Percentiles rank a stretch among this genome's conserved stretches.
Evolutionary conservation across 495 filamentous ascomycete genomes (phyloP).

Genomic region (Jackrogersella multiformis): DNA sequence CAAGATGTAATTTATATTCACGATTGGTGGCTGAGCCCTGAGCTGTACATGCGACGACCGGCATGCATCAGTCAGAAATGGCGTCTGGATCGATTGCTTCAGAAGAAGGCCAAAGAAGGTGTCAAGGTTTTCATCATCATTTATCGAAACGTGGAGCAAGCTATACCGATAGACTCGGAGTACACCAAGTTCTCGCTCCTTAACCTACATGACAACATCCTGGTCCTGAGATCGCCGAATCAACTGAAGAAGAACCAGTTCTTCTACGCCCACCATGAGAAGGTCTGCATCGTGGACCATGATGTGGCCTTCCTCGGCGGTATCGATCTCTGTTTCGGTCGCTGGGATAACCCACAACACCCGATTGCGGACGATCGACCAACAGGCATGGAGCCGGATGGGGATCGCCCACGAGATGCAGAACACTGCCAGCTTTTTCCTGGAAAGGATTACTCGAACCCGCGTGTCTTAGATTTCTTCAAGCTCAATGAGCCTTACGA

Average conservation of each 20-base stretch:
- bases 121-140: constrained; percentile 99
- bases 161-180: constrained; percentile 97
- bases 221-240: constrained; percentile 94
- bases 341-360: constrained; percentile 97
- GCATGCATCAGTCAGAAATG: constrained; percentile 99
- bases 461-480: constrained; percentile 93
- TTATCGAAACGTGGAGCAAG: constrained; percentile 97
- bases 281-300: constrained; percentile 94
- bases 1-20: constrained; percentile 99
- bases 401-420: constrained; percentile 80
- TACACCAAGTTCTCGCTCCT: constrained; percentile 98
- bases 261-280: constrained; percentile 99
- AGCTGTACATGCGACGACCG: constrained; percentile 94
- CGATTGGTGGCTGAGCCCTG: constrained; percentile 98
- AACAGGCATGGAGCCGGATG: constrained; percentile 86
- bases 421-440: constrained; percentile 97
- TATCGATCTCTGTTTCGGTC: constrained; percentile 95
- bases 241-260: constrained; percentile 99
- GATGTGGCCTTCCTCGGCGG: constrained; percentile 96
- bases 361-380: constrained; percentile 89
- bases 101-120: constrained; percentile 90
- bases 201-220: constrained; percentile 94
- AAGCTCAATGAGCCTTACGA: constrained; percentile 94
- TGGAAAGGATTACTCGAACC: constrained; percentile 98
- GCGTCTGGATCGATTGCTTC: constrained; percentile 93